Evolutionary conservation across 805 yeast genomes (phyloP), one percentile per base, ranked within the genome.

Genomic region (Hanseniaspora pseudoguilliermondii): DNA sequence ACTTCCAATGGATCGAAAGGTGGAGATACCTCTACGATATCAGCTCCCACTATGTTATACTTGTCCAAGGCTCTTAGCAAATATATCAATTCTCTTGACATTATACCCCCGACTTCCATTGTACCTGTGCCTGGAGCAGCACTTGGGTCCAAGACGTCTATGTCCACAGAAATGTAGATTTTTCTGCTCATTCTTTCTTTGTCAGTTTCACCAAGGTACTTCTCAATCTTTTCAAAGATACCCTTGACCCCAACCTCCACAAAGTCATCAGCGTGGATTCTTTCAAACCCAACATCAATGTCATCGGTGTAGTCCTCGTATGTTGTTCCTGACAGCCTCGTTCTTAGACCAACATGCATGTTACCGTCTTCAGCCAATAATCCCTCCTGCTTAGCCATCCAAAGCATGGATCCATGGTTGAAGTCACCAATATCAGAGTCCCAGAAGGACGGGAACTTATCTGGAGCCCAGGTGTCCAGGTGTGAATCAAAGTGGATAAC

Each of bases 401-500:
- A 86, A 40, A 86, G 73, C 90, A 86, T 84, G 7, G 93, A 82
- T 5, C 95, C 95, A 64, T 86, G 95, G 43, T 85, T 86, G 67
- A 83, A 76, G 50, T 81, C 80, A 43, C 77, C 71, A 61, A 75
- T 77, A 39, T 75, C 75, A n/a, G 80, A 72, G 61, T 72, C 73
- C 83, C 83, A 79, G 63, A 74, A 77, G 18, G 80, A 71, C 25
- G 86, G 84, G 64, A 84, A 85, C 65, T 81, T 76, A 58, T 77
- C 73, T 11, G 95, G 93, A 59, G 81, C 66, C 91, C 89, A 78
- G 5, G 95, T 86, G 66, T 86, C 95, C 60, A 86, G 74, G 69
- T 86, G 95, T 15, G 93, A 91, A 65, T 86, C 95, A 61, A 86
- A 84, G 68, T 86, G 95, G 56, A 86, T 78, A 39, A 86, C 81